These are phyloP conservation scores for Stagonosporopsis rhizophila DNA, from an alignment of 2,329 filamentous ascomycete species.

Conservation along the genomic window DNA sequence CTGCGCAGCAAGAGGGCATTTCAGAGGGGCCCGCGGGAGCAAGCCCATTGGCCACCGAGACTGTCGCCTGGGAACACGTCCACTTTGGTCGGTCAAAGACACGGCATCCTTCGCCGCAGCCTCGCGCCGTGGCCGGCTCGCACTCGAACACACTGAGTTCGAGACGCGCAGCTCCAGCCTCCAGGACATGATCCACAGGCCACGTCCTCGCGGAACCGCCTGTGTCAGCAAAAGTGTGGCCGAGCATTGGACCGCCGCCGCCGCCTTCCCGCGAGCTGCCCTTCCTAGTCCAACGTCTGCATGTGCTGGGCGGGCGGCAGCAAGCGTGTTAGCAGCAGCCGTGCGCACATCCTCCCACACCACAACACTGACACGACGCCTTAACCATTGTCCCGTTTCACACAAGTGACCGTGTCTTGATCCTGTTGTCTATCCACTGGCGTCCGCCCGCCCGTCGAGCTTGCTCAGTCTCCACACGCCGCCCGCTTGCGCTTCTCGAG, in stretches of 20 bases:
- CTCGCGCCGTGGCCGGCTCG: slow-evolving; percentile 2
- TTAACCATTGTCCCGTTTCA: neutral
- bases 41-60: slow-evolving; percentile 2
- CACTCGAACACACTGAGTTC: neutral
- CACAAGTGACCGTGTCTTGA: neutral
- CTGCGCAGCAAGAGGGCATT: neutral
- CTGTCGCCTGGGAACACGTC: neutral
- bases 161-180: neutral
- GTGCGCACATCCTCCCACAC: neutral
- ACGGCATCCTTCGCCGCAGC: slow-evolving; percentile 4
- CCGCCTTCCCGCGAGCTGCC: neutral
- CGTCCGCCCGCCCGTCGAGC: too few relatives aligned
- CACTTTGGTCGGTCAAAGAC: slow-evolving; percentile 1
- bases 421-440: neutral
- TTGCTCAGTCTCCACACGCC: neutral
- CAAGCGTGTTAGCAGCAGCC: neutral
- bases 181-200: neutral
- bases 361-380: neutral
- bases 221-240: neutral
- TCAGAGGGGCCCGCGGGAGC: neutral
- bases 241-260: neutral
- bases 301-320: neutral
- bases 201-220: neutral
- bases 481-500: neutral
- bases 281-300: neutral